Evolutionary conservation across 495 filamentous ascomycete species (phyloP).

Genomic region (Hypoxylon intermedium): DNA sequence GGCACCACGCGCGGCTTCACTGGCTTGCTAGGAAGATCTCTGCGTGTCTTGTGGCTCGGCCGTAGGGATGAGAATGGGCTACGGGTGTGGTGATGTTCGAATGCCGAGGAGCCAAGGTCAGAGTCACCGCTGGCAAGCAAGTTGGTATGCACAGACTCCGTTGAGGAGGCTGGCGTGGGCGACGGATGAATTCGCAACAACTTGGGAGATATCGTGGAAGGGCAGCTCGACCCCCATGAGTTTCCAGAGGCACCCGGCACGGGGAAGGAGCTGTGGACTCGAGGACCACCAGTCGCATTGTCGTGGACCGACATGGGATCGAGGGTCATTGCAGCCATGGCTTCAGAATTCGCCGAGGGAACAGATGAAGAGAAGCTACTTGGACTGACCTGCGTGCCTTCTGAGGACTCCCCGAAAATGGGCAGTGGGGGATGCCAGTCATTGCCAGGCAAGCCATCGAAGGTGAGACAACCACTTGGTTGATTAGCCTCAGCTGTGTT

Average conservation of each 20-base stretch:
- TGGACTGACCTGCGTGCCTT: constrained; percentile 29
- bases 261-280: not conserved
- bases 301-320: constrained; percentile 16
- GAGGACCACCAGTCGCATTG: constrained; percentile 3
- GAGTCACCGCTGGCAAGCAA: constrained; percentile 30
- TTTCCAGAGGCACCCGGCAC: constrained; percentile 13
- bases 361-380: constrained; percentile 39
- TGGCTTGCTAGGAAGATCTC: constrained; percentile 44
- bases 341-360: constrained; percentile 32
- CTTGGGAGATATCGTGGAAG: constrained; percentile 49
- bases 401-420: constrained; percentile 33
- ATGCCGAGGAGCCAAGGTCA: constrained; percentile 21
- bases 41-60: constrained; percentile 38
- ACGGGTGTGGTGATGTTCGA: constrained; percentile 23
- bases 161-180: constrained; percentile 44
- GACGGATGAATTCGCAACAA: constrained; percentile 44
- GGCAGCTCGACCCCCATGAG: constrained; percentile 25
- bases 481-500: constrained; percentile 8
- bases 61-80: constrained; percentile 15
- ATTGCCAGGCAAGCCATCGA: constrained; percentile 20
- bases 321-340: constrained; percentile 39
- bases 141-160: constrained; percentile 44
- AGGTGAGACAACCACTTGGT: constrained; percentile 12
- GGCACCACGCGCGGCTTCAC: constrained; percentile 55
- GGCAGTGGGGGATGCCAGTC: constrained; percentile 18